Evolutionary conservation across 1,284 basidiomycete genomes (phyloP), one percentile per base, ranked within the genome.

Genomic region (Ganoderma lingzhi): DNA sequence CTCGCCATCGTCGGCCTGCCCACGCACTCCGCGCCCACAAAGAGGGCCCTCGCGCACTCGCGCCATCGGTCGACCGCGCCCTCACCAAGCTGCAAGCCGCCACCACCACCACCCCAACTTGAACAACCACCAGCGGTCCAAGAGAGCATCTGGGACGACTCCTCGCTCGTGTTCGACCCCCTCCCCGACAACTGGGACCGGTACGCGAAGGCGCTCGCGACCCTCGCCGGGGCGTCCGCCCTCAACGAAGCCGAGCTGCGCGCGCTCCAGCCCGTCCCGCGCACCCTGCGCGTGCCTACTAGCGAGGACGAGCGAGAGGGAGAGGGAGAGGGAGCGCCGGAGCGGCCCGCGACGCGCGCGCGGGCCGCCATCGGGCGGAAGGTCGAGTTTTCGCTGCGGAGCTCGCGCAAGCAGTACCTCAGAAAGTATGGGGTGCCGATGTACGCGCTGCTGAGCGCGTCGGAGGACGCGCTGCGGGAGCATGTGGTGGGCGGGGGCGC

Each of bases 371-470:
- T 70, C 55, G 62, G 44, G 28, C 67, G 63, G 37, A 39, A 63
- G 53, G 63, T 73, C 59, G 63, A 66, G 32, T 73, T 71, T 35
- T 37, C 53, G 45, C 68, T 73, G 62, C 53, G 30, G 2, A 30
- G 17, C 15, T 17, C 28, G 53, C 53, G 30, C 28, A 56, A 56
- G 53, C 3, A 56, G 61, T 6, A 41, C 39, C n/a, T 71, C 15
- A 39, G 45, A 12, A 55, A 58, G 41, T 45, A 62, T 12, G 72
- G 72, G 9, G 59, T 73, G 58, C 70, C 72, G 6, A 67, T 73
- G 62, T 73, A 73, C 62, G 66, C 66, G 30, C 70, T 73, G 2
- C 62, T 65, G 44, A 66, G 41, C 41, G 66, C 66, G 45, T 48
- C 72, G 15, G 42, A 62, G 53, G 53, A 19, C 23, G 68, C 66